Evolutionary conservation across 805 yeast species (phyloP), one percentile per base, ranked within the genome.

Genomic region (Teunomyces kruisii): DNA sequence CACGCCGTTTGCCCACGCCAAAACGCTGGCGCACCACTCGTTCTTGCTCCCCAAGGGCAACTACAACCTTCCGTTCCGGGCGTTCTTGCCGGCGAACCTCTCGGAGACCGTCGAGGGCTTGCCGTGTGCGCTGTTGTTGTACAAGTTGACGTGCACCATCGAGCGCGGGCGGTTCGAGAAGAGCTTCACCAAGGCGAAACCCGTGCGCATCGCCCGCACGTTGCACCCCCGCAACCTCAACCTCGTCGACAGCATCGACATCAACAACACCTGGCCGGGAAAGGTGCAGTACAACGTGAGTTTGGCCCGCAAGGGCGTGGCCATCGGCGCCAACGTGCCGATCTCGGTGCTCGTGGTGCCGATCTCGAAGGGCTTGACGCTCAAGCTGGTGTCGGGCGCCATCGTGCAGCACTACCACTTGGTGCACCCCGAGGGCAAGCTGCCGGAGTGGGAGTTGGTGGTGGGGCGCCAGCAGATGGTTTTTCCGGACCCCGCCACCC

Each of bases 91-190:
- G 0, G 68, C 79, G 1, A 69, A 71, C 44, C 51, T 72, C 0
- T 69, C 77, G 9, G 83, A 77, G 50, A 72, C 82, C 0, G 69
- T 78, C 1, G 83, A 78, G 56, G 80, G 81, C 3, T 59, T 78
- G 39, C 56, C 61, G 19, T 62, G 65, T 35, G 80, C 75, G 2
- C 64, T 67, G 6, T 50, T 78, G 17, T 56, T 72, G 27, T 78
- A 79, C 55, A 64, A 68, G 39, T 54, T 79, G 29, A 67, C 66
- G 43, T 65, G 75, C 45, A 57, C 62, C n/a, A 64, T 72, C 9
- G 75, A 70, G 44, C 56, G 73, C 19, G 77, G 76, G 31, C 55
- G 73, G 12, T 71, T 74, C 39, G 78, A 73, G 44, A 72, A 72
- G 45, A 52, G 67, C 0, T 47, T 64, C 31, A 46, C 51, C 14